phyloP scores from a whole-genome alignment of 306 rosid species.

The Cucurbita moschata region DNA sequence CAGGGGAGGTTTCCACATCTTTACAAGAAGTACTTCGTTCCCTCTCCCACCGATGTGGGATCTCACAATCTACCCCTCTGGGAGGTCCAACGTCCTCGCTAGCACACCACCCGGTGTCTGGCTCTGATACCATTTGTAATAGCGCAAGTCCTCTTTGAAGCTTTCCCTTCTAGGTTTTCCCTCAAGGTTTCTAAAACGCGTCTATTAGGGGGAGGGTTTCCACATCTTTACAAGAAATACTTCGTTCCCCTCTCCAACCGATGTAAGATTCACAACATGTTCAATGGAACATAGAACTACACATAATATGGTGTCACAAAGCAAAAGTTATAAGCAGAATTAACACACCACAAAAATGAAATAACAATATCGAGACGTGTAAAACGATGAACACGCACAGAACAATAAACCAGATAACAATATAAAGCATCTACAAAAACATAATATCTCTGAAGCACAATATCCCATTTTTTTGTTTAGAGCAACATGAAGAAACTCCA shows the following conservation, averaged over 20 bases:
- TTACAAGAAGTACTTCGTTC: no score
- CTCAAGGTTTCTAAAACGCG: no score
- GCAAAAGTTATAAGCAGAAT: neutral
- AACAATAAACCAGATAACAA: neutral
- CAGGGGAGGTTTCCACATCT: no score
- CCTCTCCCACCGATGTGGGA: no score
- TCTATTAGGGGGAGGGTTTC: no score
- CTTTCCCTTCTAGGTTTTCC: no score
- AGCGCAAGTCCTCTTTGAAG: no score
- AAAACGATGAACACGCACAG: neutral
- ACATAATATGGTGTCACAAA: neutral
- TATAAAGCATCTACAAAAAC: neutral
- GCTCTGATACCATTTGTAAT: no score
- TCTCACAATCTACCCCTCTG: neutral
- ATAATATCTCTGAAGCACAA: neutral
- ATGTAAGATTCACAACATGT: neutral
- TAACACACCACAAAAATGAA: neutral
- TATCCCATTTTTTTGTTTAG: neutral
- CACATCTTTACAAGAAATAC: no score
- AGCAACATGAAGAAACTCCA: constrained; percentile 9
- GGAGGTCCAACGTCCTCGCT: no score
- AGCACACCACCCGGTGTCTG: no score
- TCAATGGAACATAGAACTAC: neutral
- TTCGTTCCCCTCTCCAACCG: no score
- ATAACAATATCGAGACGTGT: neutral